A percentile compares a stretch with the other conserved stretches of the same genome.
phyloP scores from a whole-genome alignment of 2,329 filamentous ascomycete species.

The Aspergillus intermedius region DNA sequence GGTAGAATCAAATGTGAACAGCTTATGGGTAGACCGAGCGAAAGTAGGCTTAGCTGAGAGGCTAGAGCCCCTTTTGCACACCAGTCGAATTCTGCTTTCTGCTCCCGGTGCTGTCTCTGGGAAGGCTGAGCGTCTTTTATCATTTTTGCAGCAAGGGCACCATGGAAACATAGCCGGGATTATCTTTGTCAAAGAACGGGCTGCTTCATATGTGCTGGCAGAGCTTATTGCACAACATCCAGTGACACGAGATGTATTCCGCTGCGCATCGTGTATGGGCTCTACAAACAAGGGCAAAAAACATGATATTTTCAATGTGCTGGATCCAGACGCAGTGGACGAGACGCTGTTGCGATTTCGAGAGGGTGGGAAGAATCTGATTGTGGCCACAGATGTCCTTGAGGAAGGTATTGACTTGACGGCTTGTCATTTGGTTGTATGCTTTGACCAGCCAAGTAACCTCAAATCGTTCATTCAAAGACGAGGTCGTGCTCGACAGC shows the following conservation, averaged over 20 bases:
- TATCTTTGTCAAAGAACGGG: constrained; percentile 61
- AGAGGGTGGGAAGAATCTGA: constrained; percentile 48
- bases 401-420: constrained; percentile 58
- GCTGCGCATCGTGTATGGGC: constrained; percentile 39
- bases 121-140: constrained; percentile 4
- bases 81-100: too few relatives aligned
- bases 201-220: constrained; percentile 54
- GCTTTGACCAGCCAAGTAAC: constrained; percentile 56
- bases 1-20: too few relatives aligned
- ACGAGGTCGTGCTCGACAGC: constrained; percentile 55
- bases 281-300: constrained; percentile 37
- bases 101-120: too few relatives aligned
- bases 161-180: constrained; percentile 50
- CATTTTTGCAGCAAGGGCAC: constrained; percentile 43
- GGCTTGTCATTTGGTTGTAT: constrained; percentile 60
- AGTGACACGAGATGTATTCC: constrained; percentile 40
- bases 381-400: constrained; percentile 52
- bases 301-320: constrained; percentile 45
- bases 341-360: constrained; percentile 50
- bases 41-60: constrained; percentile 46
- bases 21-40: constrained; percentile 46
- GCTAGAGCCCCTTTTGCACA: constrained; percentile 8
- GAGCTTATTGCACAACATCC: constrained; percentile 53
- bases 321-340: constrained; percentile 44
- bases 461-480: constrained; percentile 61